Percentiles rank a stretch among this genome's conserved stretches.
Evolutionary conservation across 805 yeast genomes (phyloP).

Genomic region (Candida nitratophila): DNA sequence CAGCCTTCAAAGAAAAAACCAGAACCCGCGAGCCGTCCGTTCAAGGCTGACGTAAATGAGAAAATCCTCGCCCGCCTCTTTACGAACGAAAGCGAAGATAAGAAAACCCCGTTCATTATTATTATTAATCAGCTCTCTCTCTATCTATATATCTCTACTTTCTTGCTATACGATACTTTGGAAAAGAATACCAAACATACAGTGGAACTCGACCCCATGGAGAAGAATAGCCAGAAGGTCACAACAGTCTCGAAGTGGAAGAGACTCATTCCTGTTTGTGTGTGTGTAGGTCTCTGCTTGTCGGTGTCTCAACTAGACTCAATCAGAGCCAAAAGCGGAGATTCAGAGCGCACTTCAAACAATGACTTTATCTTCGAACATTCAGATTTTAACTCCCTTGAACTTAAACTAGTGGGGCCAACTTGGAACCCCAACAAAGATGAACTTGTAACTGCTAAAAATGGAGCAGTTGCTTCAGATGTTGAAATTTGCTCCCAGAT

Average conservation of each 20-base stretch:
- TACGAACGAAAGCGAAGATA: too few species aligned
- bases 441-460: constrained; percentile 31
- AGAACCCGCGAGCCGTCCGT: background rate
- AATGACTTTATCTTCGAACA: background rate
- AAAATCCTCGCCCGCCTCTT: too few species aligned
- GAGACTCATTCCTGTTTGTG: background rate
- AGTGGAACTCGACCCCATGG: too few species aligned
- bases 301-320: too few species aligned
- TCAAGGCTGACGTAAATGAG: too few species aligned
- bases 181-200: too few species aligned
- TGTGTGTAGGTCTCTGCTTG: background rate
- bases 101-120: too few species aligned
- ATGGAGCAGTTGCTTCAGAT: constrained; percentile 67
- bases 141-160: too few species aligned
- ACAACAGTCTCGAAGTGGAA: background rate
- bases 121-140: too few species aligned
- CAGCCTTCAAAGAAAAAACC: background rate
- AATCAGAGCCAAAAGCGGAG: background rate
- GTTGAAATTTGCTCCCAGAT: constrained; percentile 53
- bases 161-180: too few species aligned
- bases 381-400: background rate
- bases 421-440: constrained; percentile 34
- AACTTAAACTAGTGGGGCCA: constrained; percentile 26
- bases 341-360: background rate
- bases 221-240: background rate